Evolutionary conservation across 2,329 filamentous ascomycete genomes (phyloP).

Genomic region (Fusarium sp.): DNA sequence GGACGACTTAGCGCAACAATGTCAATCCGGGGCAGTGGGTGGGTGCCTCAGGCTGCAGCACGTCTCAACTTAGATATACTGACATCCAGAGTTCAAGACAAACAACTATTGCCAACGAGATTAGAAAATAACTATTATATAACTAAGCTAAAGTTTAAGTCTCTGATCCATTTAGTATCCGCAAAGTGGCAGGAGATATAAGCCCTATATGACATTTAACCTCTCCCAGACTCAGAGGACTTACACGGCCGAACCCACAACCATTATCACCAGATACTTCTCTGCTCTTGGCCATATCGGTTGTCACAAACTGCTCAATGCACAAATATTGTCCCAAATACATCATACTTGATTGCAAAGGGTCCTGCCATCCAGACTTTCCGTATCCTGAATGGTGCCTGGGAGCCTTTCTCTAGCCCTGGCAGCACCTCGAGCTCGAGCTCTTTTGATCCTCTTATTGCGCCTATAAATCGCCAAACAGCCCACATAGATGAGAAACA

Average conservation of each 20-base stretch:
- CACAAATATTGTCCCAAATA: rapidly evolving
- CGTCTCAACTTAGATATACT: background rate
- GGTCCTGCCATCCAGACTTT: background rate
- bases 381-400: background rate
- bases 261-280: background rate
- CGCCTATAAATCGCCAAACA: background rate
- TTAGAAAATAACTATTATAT: background rate
- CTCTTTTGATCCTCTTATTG: background rate
- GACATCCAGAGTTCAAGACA: background rate
- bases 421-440: background rate
- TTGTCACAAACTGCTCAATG: background rate
- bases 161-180: background rate
- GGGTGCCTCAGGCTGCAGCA: constrained; percentile 37
- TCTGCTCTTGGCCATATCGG: background rate
- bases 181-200: background rate
- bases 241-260: background rate
- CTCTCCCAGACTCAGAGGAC: background rate
- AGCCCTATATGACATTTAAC: background rate
- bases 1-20: constrained; percentile 30
- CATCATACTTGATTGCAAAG: background rate
- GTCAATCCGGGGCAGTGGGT: constrained; percentile 21
- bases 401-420: background rate
- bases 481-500: background rate
- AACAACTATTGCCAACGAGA: background rate
- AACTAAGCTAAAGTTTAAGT: background rate